Evolutionary conservation across 2,329 filamentous ascomycete genomes (phyloP).

Genomic region (Graphium sp.): DNA sequence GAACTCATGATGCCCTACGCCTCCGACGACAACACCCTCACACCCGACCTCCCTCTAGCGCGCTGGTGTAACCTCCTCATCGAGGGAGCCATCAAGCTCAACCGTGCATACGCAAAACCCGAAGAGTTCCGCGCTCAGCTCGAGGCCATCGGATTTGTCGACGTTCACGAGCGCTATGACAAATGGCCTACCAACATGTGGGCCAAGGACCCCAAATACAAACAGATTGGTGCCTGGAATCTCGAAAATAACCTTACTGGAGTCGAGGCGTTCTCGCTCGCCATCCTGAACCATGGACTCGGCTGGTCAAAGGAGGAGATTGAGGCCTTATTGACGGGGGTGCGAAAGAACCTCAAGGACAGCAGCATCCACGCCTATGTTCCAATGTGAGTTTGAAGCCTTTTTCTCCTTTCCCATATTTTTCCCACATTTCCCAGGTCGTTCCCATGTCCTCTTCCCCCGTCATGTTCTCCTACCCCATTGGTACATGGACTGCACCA

Average conservation of each 20-base stretch:
- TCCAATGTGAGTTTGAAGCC: constrained; percentile 11
- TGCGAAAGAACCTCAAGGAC: constrained; percentile 13
- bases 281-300: constrained; percentile 10
- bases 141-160: constrained; percentile 31
- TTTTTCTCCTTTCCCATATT: not conserved
- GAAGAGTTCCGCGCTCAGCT: constrained; percentile 17
- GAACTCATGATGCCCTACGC: constrained; percentile 7
- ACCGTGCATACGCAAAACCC: constrained; percentile 13
- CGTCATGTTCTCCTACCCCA: too few species aligned
- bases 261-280: constrained; percentile 13
- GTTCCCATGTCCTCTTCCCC: too few species aligned
- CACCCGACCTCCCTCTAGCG: constrained; percentile 10
- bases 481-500: too few species aligned
- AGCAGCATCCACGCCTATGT: constrained; percentile 14
- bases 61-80: constrained; percentile 13
- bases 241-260: constrained; percentile 10
- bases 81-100: constrained; percentile 12
- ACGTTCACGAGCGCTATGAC: constrained; percentile 27
- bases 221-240: constrained; percentile 28
- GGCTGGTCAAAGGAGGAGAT: constrained; percentile 14
- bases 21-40: constrained; percentile 7
- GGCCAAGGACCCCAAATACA: constrained; percentile 31
- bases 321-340: constrained; percentile 10
- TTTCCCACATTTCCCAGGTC: too few species aligned
- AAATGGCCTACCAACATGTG: constrained; percentile 33